Evolutionary conservation across 148 eudicot genomes (phyloP).

Genomic region (Fagopyrum homotropicum): DNA sequence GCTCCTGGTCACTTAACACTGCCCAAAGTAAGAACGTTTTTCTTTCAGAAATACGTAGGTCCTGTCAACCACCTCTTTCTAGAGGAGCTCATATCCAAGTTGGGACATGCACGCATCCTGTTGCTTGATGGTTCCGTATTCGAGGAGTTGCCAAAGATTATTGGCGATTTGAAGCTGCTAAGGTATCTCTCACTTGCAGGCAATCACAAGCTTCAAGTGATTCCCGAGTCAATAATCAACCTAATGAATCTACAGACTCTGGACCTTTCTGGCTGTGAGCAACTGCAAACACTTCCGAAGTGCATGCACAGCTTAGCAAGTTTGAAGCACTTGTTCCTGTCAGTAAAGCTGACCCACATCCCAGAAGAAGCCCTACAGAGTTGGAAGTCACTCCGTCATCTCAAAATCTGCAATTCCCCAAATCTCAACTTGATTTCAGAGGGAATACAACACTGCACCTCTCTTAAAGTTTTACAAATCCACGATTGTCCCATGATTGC

Average conservation of each 20-base stretch:
- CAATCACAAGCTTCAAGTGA: background rate
- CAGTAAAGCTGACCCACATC: background rate
- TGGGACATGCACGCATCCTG: constrained; percentile 14
- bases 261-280: background rate
- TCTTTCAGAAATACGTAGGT: background rate
- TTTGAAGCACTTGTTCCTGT: constrained; percentile 8
- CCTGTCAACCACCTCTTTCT: background rate
- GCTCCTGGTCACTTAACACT: background rate
- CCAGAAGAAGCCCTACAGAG: background rate
- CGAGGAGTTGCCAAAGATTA: constrained; percentile 3
- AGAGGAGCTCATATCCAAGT: constrained; percentile 3
- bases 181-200: constrained; percentile 20
- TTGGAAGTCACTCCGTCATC: background rate
- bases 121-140: background rate
- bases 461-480: background rate
- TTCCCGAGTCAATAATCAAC: constrained; percentile 15
- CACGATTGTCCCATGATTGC: background rate
- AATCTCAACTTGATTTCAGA: background rate
- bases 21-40: background rate
- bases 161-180: constrained; percentile 19
- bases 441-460: background rate
- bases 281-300: background rate
- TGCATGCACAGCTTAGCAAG: constrained; percentile 15
- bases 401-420: background rate
- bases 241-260: constrained; percentile 21